phyloP scores from a whole-genome alignment of 192 early-diverging fungal species.

The Kickxella alabastrina region DNA sequence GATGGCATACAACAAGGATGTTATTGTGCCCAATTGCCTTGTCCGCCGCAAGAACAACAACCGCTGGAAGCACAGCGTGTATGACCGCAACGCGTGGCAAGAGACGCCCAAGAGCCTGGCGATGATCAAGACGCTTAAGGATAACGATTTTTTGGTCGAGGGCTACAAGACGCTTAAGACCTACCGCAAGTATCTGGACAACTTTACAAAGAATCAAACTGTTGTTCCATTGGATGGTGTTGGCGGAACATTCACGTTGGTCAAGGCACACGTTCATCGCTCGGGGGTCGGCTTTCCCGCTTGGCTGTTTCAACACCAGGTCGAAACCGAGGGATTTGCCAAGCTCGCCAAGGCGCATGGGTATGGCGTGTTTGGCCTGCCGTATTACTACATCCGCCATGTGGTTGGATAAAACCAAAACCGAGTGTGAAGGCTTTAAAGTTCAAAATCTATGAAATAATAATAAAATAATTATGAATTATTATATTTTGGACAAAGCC shows the following conservation, averaged over 20 bases:
- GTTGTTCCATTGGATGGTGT: conserved; percentile 62
- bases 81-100: conserved; percentile 69
- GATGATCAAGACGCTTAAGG: conserved; percentile 40
- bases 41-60: conserved; percentile 37
- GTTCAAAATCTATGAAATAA: too few species aligned
- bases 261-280: conserved; percentile 63
- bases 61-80: conserved; percentile 54
- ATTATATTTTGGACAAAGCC: too few species aligned
- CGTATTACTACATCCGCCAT: conserved; percentile 62
- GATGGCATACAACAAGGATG: conserved; percentile 63
- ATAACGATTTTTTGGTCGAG: conserved; percentile 38
- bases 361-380: conserved; percentile 61
- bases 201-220: conserved; percentile 38
- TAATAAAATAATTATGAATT: too few species aligned
- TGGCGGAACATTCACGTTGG: conserved; percentile 64
- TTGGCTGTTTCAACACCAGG: conserved; percentile 60
- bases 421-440: too few species aligned
- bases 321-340: conserved; percentile 72
- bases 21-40: conserved; percentile 64
- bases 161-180: conserved; percentile 46
- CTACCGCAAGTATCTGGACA: conserved; percentile 42
- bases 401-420: conserved; percentile 28
- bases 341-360: conserved; percentile 65
- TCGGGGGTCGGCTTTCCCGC: conserved; percentile 63
- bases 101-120: conserved; percentile 58